These are phyloP conservation scores for Globisporangium sylvaticum DNA, from an alignment of 352 stramenopile genomes.

Conservation along the genomic window DNA sequence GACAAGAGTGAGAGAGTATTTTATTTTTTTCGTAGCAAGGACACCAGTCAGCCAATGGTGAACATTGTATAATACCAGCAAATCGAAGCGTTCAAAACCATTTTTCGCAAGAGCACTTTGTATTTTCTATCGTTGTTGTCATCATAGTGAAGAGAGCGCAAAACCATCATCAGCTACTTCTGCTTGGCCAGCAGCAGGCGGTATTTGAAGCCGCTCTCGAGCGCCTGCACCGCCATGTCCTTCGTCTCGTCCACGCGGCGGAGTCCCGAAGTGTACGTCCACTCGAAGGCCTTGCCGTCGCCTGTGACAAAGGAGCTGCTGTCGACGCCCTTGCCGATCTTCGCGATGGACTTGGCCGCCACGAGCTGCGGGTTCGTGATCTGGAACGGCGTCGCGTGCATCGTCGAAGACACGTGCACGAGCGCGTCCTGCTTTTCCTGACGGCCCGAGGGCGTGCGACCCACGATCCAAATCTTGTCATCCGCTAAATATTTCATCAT, in stretches of 20 bases:
- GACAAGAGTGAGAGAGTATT: not conserved
- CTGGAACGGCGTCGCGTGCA: constrained; percentile 68
- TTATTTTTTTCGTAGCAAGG: not conserved
- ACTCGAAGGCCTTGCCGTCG: constrained; percentile 70
- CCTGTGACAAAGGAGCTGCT: constrained; percentile 66
- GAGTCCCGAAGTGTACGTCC: constrained; percentile 60
- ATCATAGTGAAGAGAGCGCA: not conserved
- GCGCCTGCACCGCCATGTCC: constrained; percentile 37
- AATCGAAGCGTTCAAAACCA: not conserved
- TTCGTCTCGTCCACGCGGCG: constrained; percentile 37
- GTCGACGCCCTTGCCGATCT: constrained; percentile 78
- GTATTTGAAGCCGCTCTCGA: constrained; percentile 79
- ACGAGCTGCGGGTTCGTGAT: constrained; percentile 54
- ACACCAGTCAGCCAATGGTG: not conserved
- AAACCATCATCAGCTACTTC: no score
- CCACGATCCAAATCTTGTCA: constrained; percentile 72
- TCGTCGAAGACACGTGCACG: constrained; percentile 54
- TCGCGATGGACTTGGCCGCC: constrained; percentile 37
- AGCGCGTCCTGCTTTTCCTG: constrained; percentile 48
- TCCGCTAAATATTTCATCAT: constrained; percentile 38
- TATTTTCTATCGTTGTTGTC: constrained; percentile 6
- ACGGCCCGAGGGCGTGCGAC: constrained; percentile 68
- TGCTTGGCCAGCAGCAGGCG: constrained; percentile 44
- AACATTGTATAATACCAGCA: not conserved
- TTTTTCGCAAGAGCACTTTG: not conserved